Base-by-base conservation (phyloP, 345 rosid genomes). In the Ailanthus altissimus region DNA sequence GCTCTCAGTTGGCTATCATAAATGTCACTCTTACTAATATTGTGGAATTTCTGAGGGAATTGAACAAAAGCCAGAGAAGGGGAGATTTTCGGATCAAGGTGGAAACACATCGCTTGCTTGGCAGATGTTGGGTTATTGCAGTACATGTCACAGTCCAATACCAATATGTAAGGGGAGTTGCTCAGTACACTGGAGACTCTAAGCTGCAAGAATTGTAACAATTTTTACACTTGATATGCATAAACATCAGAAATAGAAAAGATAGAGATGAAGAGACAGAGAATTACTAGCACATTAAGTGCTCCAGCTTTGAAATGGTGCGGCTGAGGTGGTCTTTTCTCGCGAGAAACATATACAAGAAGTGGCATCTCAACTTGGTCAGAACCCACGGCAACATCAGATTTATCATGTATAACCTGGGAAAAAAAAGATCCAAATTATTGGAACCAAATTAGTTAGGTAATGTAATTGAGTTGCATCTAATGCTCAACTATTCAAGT, bases 251-350 rank as follows among this genome's bases (percentile, higher is more conserved):
- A 20, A 45, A 42, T 15, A 8, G 40, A 72, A 1, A 21, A 8
- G 47, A 43, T 9, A 10, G 38, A 73, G 72, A 75, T 0, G 25
- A 14, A 2, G 63, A 75, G 14, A 61, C 43, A 51, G 28, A 53
- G 18, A 32, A 18, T 21, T 85, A 89, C 89, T 56, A 86, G 89
- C 65, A 77, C 87, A 67, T 87, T 87, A 8, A 87, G 84, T 20
- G 89, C 92, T 75, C 88, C 90, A 25, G 87, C 90, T 76, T 87
- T 87, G 82, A 86, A 87, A 72, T 87, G 73, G 65, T 89, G 88
- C 0, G 78, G 85, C 49, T 46, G 68, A 18, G 75, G 70, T 46
- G 87, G 81, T 8, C 80, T 77, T 69, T 80, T 85, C 84, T 89
- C 89, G 1, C 88, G 81, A 58, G 88, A 72, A 65, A 89, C 87